Evolutionary conservation across 2,329 filamentous ascomycete species (phyloP).

Genomic region (Talaromyces sp.): DNA sequence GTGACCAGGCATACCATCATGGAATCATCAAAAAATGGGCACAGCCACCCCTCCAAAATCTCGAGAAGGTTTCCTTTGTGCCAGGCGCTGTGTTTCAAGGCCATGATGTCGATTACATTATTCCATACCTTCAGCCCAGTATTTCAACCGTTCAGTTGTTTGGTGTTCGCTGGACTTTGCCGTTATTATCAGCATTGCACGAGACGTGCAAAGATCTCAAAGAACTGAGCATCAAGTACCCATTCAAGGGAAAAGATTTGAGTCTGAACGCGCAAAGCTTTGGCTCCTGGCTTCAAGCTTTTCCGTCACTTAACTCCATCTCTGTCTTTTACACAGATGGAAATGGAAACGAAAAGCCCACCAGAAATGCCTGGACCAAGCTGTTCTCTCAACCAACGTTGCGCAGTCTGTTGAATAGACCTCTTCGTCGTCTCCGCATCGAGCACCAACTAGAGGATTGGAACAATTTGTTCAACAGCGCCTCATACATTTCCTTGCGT

Average conservation of each 20-base stretch:
- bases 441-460: not conserved
- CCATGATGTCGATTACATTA: not conserved
- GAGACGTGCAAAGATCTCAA: not conserved
- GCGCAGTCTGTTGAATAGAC: not conserved
- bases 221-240: constrained; percentile 1
- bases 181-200: constrained; percentile 1
- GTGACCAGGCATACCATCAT: not conserved
- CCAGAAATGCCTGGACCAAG: not conserved
- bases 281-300: not conserved
- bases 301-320: not conserved
- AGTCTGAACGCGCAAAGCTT: not conserved
- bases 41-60: not conserved
- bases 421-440: constrained; percentile 2
- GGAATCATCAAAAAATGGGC: not conserved
- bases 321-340: constrained; percentile 4
- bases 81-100: not conserved
- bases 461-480: not conserved
- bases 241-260: not conserved
- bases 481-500: not conserved
- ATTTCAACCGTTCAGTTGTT: not conserved
- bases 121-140: constrained; percentile 3
- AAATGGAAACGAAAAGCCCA: no score
- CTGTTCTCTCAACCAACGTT: not conserved
- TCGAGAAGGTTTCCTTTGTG: not conserved
- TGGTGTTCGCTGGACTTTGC: not conserved